phyloP scores from a whole-genome alignment of 345 rosid genomes.

The Citrus medica region DNA sequence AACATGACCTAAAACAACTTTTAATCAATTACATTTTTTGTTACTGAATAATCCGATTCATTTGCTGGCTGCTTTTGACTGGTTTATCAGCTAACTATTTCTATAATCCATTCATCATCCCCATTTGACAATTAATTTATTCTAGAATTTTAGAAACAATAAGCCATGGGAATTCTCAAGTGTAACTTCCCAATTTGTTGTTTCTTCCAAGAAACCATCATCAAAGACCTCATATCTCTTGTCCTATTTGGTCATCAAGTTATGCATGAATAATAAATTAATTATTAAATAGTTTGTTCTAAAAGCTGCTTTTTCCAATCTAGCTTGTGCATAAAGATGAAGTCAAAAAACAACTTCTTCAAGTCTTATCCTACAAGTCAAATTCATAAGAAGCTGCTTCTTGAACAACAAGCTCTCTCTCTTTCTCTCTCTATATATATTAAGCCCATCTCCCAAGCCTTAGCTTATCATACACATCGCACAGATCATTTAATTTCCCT shows the following conservation, averaged over 20 bases:
- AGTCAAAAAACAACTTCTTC: background rate
- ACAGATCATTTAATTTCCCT: background rate
- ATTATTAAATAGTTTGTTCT: no score
- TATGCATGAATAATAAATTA: background rate
- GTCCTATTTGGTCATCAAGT: background rate
- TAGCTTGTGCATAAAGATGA: background rate
- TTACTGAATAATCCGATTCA: background rate
- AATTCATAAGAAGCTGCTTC: background rate
- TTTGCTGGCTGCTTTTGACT: background rate
- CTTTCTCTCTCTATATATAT: background rate
- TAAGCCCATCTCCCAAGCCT: background rate
- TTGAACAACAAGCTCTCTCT: background rate
- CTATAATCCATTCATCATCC: background rate
- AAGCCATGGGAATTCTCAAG: background rate
- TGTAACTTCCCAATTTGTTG: background rate
- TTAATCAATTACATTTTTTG: background rate
- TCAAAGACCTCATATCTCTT: background rate
- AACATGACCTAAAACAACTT: no score
- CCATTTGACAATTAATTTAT: background rate
- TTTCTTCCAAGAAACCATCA: constrained; percentile 8
- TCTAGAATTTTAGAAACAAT: background rate
- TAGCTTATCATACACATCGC: background rate
- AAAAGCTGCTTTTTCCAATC: background rate
- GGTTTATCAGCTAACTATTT: background rate
- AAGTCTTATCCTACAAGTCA: constrained; percentile 2